Evolutionary conservation across 2,329 filamentous ascomycete species (phyloP).

Genomic region (Lecanicillium sp.): DNA sequence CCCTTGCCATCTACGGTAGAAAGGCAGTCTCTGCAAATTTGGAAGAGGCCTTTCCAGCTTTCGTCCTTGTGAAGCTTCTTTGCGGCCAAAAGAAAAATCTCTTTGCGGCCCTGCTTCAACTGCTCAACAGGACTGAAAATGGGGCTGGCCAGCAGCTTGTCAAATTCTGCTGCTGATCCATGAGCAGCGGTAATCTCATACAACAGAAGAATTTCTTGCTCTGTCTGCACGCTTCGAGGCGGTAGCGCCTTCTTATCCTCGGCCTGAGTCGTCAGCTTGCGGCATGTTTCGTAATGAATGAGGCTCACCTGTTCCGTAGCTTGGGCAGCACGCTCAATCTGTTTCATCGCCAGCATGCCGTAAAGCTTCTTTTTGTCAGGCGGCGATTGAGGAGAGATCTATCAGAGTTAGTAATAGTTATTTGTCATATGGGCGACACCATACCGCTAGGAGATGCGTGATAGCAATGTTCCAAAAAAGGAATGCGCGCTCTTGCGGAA

Average conservation of each 20-base stretch:
- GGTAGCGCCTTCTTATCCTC: slow-evolving; percentile 19
- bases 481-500: slow-evolving; percentile 40
- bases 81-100: slow-evolving; percentile 38
- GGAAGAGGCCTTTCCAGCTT: slow-evolving; percentile 38
- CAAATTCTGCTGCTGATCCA: slow-evolving; percentile 35
- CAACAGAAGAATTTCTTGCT: slow-evolving; percentile 46
- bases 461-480: slow-evolving; percentile 51
- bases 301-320: slow-evolving; percentile 35
- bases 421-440: slow-evolving; percentile 14
- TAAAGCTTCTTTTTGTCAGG: slow-evolving; percentile 47
- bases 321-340: slow-evolving; percentile 45
- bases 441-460: slow-evolving; percentile 48
- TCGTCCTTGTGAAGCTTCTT: slow-evolving; percentile 30
- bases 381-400: slow-evolving; percentile 42
- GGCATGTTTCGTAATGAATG: too few species aligned
- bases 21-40: slow-evolving; percentile 39
- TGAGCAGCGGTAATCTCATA: slow-evolving; percentile 42
- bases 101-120: slow-evolving; percentile 41
- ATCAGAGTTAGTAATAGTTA: background rate
- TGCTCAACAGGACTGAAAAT: slow-evolving; percentile 38
- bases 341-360: slow-evolving; percentile 43
- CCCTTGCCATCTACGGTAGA: slow-evolving; percentile 31
- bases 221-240: slow-evolving; percentile 33
- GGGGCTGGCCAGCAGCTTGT: slow-evolving; percentile 33
- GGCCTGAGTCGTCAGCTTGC: slow-evolving; percentile 6